Base-by-base conservation (phyloP, 371 early-diverging fungal genomes). In the Mortierella sp. region DNA sequence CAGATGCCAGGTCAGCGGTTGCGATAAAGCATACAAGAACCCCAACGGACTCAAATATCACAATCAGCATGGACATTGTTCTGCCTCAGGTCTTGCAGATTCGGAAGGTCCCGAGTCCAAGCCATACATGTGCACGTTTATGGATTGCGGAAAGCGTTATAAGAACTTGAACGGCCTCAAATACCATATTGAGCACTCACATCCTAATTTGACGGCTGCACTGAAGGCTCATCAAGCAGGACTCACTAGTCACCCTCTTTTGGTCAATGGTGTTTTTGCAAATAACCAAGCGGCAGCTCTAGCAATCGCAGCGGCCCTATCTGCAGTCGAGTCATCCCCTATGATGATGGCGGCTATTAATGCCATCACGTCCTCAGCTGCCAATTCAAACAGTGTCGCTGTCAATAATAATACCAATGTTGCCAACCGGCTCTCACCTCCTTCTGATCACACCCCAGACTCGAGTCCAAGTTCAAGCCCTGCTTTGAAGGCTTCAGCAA, bases 21-120 rank as follows among this genome's bases (percentile, higher is more conserved):
- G 99, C 81, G 94, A 94, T 64, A 98, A 97, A 83, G 89, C 93
- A 37, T 99, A 99, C 89, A 99, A 99, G 87, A 99, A 99, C 86
- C 91, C 96, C 57, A 98, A 98, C 72, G 99, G 99, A n/a, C 88
- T 99, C 56, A 97, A 97, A 83, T 97, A 97, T 86, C 98, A 97
- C 81, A 92, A 93, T 64, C 89, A 91, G 72, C 95, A 95, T 58
- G 94, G 94, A 26, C 98, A 97, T 67, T 89, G 91, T 81, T 85
- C 84, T 29, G 66, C 86, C 32, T 82, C 79, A 23, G 83, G 85
- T 29, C 86, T 88, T 29, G 86, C 85, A 23, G 86, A 83, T 10
- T 86, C 76, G 61, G 85, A 83, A 23, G 78, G 77, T n/a, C 69
- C 68, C 12, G 71, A 68, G 45, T 76, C 93, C 32, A 97, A 96